These are phyloP conservation scores for Teunomyces tritomae DNA, from an alignment of 805 yeast genomes.

Conservation along the genomic window DNA sequence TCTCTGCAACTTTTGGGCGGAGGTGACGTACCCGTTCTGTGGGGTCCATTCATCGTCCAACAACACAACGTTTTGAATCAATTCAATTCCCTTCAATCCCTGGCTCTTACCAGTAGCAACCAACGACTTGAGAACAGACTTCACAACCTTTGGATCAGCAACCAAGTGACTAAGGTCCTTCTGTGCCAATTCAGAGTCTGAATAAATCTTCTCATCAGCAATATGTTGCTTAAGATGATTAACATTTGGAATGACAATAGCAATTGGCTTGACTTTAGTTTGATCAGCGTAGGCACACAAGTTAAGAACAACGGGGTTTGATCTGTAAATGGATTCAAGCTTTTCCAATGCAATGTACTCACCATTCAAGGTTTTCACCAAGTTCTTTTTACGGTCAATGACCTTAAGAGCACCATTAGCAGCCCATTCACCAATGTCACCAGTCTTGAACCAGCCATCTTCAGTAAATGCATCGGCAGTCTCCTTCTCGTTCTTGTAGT, in stretches of 20 bases:
- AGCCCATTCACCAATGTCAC: slow-evolving; percentile 96
- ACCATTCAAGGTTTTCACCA: slow-evolving; percentile 94
- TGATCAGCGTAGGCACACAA: slow-evolving; percentile 93
- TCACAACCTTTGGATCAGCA: slow-evolving; percentile 53
- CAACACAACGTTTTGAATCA: slow-evolving; percentile 73
- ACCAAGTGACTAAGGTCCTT: slow-evolving; percentile 48
- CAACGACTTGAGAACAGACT: slow-evolving; percentile 56
- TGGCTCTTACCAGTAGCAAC: slow-evolving; percentile 74
- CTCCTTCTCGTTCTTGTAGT: slow-evolving; percentile 80
- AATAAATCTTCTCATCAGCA: slow-evolving; percentile 49
- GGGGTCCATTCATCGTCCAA: slow-evolving; percentile 97
- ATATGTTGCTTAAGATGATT: slow-evolving; percentile 53
- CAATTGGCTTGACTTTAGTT: slow-evolving; percentile 85
- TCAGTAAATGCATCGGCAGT: slow-evolving; percentile 70
- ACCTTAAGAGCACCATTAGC: slow-evolving; percentile 72
- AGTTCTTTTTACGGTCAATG: slow-evolving; percentile 92
- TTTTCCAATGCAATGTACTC: slow-evolving; percentile 97
- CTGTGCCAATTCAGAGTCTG: slow-evolving; percentile 46
- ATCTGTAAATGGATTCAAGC: slow-evolving; percentile 86
- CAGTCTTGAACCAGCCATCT: slow-evolving; percentile 94
- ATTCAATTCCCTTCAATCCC: slow-evolving; percentile 83
- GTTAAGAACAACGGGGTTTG: slow-evolving; percentile 72
- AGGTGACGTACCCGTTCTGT: slow-evolving; percentile 86
- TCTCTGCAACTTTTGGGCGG: slow-evolving; percentile 96
- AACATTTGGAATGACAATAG: slow-evolving; percentile 82